Base-by-base conservation (phyloP, 495 filamentous ascomycete species). In the Parmelia sp. region DNA sequence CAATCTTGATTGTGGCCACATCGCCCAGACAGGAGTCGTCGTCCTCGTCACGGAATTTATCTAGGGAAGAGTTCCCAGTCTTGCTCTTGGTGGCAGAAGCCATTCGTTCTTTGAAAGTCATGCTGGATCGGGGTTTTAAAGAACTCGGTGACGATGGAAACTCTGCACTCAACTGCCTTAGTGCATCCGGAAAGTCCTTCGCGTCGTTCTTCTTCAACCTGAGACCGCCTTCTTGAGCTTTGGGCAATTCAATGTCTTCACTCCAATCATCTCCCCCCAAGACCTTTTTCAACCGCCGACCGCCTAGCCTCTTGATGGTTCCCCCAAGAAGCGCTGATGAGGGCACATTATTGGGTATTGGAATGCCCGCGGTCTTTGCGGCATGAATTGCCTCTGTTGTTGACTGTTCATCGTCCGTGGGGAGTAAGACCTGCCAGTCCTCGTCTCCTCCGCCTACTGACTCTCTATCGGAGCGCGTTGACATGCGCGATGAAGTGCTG, bases 301-400 rank as follows among this genome's bases (percentile, higher is more conserved):
- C 89, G 55, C 91, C 91, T 10, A 98, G 79, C 71, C 91, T 80
- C 78, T 96, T 96, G 72, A 98, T 98, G 15, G 91, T 92, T 57
- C 94, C 94, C 51, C 93, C 94, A 68, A 96, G 81, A 49, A 98
- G 80, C 57, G 94, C 94, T n/a, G 93, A 96, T 29, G 88, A 84
- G n/a, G 94, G 91, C 19, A 97, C 87, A 71, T 93, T 91, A 33
- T 82, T 77, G 23, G 94, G 94, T 66, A 98, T 86, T 35, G 94
- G 93, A 60, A 98, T 96, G 58, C 94, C 94, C 31, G 91, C 93
- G 68, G 86, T 86, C 65, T 87, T 87, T 47, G 91, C 94, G 6
- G 90, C 90, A 23, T 88, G 84, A 69, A 98, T 91, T 49, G 93
- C 92, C 68, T 94, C 88, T 70, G 86, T 74, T 3, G 86, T 93